A percentile compares a stretch with the other conserved stretches of the same genome.
Evolutionary conservation across 441 rosid genomes (phyloP).

Genomic region (Hypseocharis bilobata): DNA sequence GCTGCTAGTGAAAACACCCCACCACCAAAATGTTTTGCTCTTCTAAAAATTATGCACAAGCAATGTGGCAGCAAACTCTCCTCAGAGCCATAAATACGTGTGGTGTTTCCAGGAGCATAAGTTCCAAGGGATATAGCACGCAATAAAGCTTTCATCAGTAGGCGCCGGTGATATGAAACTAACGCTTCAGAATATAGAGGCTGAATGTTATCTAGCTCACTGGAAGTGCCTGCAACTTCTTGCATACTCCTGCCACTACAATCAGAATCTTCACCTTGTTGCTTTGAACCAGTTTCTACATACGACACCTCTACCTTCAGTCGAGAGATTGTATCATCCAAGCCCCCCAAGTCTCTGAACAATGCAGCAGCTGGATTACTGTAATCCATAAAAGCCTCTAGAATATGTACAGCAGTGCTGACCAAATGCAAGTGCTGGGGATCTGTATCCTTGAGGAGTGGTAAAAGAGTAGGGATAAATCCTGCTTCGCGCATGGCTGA

Average conservation of each 20-base stretch:
- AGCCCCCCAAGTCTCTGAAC: constrained; percentile 93
- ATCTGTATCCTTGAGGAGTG: constrained; percentile 87
- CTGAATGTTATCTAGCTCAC: constrained; percentile 48
- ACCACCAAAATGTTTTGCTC: constrained; percentile 93
- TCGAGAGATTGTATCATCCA: constrained; percentile 85
- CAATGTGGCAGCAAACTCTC: constrained; percentile 86
- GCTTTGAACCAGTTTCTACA: constrained; percentile 52
- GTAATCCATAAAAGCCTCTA: constrained; percentile 91
- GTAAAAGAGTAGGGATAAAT: constrained; percentile 81
- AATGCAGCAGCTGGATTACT: constrained; percentile 88
- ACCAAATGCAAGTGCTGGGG: constrained; percentile 91
- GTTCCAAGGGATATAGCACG: constrained; percentile 95
- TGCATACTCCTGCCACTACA: constrained; percentile 33
- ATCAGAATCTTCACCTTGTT: constrained; percentile 46
- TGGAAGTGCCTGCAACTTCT: constrained; percentile 33
- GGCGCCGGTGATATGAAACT: constrained; percentile 65
- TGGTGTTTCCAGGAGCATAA: constrained; percentile 83
- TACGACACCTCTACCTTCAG: constrained; percentile 68
- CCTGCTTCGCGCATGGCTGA: constrained; percentile 97
- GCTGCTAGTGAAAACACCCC: constrained; percentile 95
- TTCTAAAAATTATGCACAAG: constrained; percentile 67
- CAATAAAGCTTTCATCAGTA: constrained; percentile 71
- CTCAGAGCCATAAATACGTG: constrained; percentile 72
- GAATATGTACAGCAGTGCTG: constrained; percentile 72
- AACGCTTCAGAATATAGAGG: constrained; percentile 78